Percentiles rank a stretch among this genome's conserved stretches.
phyloP scores from a whole-genome alignment of 2,329 filamentous ascomycete genomes.

The Hymenotorrendiella dingleyae region DNA sequence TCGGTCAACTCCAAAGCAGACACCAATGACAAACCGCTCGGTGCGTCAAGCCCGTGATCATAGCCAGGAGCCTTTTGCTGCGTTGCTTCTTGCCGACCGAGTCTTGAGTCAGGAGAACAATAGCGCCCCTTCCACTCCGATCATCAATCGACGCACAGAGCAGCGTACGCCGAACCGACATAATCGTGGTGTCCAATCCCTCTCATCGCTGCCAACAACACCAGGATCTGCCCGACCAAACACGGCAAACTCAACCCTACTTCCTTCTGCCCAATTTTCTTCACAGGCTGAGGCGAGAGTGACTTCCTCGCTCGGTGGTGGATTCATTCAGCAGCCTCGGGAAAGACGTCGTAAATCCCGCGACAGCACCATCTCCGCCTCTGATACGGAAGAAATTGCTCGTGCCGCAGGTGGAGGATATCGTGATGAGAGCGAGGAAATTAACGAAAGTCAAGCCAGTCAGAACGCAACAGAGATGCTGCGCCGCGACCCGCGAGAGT shows the following conservation, averaged over 20 bases:
- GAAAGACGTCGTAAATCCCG: slow-evolving; percentile 63
- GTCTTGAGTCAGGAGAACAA: slow-evolving; percentile 73
- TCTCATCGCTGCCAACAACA: slow-evolving; percentile 79
- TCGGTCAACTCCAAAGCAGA: slow-evolving; percentile 45
- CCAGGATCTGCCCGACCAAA: slow-evolving; percentile 50
- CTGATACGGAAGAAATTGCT: slow-evolving; percentile 48
- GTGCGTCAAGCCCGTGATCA: slow-evolving; percentile 36
- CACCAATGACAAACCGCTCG: slow-evolving; percentile 37
- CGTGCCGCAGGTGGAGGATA: slow-evolving; percentile 38
- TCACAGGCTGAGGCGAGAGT: slow-evolving; percentile 52
- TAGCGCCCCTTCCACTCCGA: slow-evolving; percentile 68
- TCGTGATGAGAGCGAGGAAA: slow-evolving; percentile 50
- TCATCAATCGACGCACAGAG: slow-evolving; percentile 19
- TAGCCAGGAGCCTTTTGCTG: slow-evolving; percentile 64
- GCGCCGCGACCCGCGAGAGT: slow-evolving; percentile 46
- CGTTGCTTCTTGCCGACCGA: slow-evolving; percentile 66
- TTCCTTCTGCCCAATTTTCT: slow-evolving; percentile 58
- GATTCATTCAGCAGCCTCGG: slow-evolving; percentile 41
- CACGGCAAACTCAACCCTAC: slow-evolving; percentile 43
- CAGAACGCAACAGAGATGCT: slow-evolving; percentile 72
- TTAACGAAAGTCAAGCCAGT: slow-evolving; percentile 71
- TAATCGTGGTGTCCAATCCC: slow-evolving; percentile 69
- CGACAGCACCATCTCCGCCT: slow-evolving; percentile 78
- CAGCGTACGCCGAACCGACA: slow-evolving; percentile 55
- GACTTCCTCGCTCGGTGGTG: slow-evolving; percentile 26